Evolutionary conservation across 2,329 filamentous ascomycete species (phyloP).

Genomic region (Talaromyces funiculosus): DNA sequence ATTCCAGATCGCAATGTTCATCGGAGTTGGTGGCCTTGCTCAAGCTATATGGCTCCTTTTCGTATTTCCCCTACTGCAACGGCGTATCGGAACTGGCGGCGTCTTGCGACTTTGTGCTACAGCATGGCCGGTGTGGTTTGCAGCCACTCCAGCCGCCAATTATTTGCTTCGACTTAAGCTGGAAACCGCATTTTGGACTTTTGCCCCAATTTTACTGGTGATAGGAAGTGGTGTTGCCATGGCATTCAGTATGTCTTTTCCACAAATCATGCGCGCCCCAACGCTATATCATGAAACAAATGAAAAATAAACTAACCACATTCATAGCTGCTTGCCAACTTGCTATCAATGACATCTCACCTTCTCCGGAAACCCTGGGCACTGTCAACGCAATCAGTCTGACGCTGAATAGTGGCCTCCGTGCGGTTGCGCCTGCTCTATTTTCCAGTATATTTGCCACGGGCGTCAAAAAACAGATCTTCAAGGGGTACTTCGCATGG

Average conservation of each 20-base stretch:
- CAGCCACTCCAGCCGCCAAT: constrained; percentile 50
- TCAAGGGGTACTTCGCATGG: constrained; percentile 63
- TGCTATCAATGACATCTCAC: constrained; percentile 67
- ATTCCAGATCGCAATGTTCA: constrained; percentile 59
- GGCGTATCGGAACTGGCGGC: constrained; percentile 59
- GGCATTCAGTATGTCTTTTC: constrained; percentile 52
- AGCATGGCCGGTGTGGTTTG: constrained; percentile 56
- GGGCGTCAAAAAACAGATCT: constrained; percentile 56
- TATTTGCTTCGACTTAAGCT: constrained; percentile 48
- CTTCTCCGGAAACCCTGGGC: constrained; percentile 58
- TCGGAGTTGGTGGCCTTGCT: constrained; percentile 58
- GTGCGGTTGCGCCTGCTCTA: constrained; percentile 61
- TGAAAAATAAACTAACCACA: not conserved
- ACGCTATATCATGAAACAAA: not conserved
- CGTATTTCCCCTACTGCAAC: constrained; percentile 63
- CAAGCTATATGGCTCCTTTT: constrained; percentile 69
- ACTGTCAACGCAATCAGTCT: constrained; percentile 67
- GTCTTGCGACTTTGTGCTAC: constrained; percentile 55
- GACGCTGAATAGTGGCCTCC: constrained; percentile 55
- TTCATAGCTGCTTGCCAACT: constrained; percentile 58
- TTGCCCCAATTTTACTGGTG: constrained; percentile 40
- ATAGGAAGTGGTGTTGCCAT: constrained; percentile 62
- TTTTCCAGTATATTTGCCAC: constrained; percentile 64
- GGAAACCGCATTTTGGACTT: constrained; percentile 52
- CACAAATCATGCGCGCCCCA: not conserved